Evolutionary conservation across 768 basidiomycete genomes (phyloP), one percentile per base, ranked within the genome.

Genomic region (Chalciporus piperatus): DNA sequence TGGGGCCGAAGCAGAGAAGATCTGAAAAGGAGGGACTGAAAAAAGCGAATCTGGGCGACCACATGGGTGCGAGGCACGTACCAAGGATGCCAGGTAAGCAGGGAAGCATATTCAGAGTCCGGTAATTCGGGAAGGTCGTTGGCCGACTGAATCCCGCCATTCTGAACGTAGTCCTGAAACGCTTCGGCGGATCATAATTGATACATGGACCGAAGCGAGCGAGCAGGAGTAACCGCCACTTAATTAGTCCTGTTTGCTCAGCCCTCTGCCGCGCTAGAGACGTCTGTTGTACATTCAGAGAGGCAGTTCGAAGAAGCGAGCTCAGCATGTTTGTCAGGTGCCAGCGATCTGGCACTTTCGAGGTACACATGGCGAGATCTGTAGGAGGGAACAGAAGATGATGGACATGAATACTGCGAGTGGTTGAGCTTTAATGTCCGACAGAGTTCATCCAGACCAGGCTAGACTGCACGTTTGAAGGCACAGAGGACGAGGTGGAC

Each of bases 11-110:
- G 23, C 41, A 23, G 43, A 50, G 64, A 65, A 68, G 64, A 65
- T 65, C 63, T 60, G 47, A 23, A 52, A 32, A 54, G 41, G 45
- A 37, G 50, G 47, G 32, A 0, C 33, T 12, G 47, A 17, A 41
- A 42, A 58, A 54, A 64, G 61, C 57, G 63, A 68, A 68, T 65
- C 64, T 65, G 51, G 45, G 47, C 8, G 52, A 33, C 44, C 66
- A 66, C 64, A 65, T 68, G 63, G 65, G 41, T 9, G 50, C 6
- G 55, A 55, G 60, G 57, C 55, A 61, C 54, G 51, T 39, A 54
- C 37, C 58, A 50, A 56, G 50, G 61, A 48, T 32, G 49, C 51
- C 47, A 41, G 50, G 51, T 23, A 46, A 45, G 56, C 14, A 44
- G 22, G 25, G 28, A 17, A 43, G 44, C 48, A 47, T 37, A 50